phyloP scores from a whole-genome alignment of 306 rosid genomes.

The Dryas alaskensis region DNA sequence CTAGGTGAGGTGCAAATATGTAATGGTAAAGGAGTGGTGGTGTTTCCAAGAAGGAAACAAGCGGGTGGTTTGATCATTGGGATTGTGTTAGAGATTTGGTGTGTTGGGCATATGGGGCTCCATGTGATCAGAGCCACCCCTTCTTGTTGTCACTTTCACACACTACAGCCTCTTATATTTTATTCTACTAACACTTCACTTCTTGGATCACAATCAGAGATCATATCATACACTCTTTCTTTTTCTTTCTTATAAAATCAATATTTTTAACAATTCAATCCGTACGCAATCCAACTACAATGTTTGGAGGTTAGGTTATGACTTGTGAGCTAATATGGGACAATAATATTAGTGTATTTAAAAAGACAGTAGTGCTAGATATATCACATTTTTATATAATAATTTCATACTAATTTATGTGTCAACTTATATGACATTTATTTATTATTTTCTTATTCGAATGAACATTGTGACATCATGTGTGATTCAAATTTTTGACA shows the following conservation, averaged over 20 bases:
- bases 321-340: not conserved
- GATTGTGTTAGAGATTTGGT: constrained; percentile 54
- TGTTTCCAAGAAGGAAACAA: constrained; percentile 96
- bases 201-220: constrained; percentile 25
- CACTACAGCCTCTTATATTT: constrained; percentile 31
- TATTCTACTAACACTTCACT: not conserved
- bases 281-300: constrained; percentile 34
- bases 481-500: too few relatives aligned
- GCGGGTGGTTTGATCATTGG: constrained; percentile 52
- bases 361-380: too few relatives aligned
- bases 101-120: constrained; percentile 94
- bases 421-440: too few relatives aligned
- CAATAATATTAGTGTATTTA: too few relatives aligned
- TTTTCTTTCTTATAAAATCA: not conserved
- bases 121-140: constrained; percentile 60
- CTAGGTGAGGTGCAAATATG: not conserved
- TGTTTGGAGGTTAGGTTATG: not conserved
- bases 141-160: constrained; percentile 51
- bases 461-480: too few relatives aligned
- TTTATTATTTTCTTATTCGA: too few relatives aligned
- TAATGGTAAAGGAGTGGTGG: constrained; percentile 39
- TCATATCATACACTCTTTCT: not conserved
- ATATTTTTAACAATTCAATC: not conserved
- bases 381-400: too few relatives aligned
- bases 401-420: too few relatives aligned